A percentile compares a stretch with the other conserved stretches of the same genome.
Conservation (phyloP, 2,329 filamentous ascomycete genomes). For the Pseudocercospora pini-densiflorae region DNA sequence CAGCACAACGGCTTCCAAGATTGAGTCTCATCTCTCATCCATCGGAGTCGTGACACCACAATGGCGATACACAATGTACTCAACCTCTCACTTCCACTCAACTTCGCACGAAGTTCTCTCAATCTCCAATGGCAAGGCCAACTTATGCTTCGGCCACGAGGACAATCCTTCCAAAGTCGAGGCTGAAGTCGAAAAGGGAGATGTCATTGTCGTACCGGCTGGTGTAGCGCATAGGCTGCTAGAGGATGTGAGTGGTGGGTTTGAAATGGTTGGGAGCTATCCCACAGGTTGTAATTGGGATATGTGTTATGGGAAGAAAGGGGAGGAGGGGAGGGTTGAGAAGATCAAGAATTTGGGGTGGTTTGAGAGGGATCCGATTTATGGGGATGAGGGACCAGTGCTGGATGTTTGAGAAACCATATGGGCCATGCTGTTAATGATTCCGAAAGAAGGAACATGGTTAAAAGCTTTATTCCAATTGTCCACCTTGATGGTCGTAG, state of each 20-base stretch:
- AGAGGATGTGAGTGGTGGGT: conserved; percentile 59
- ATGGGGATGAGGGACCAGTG: conserved; percentile 60
- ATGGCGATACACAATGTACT: conserved; percentile 73
- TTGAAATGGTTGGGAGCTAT: conserved; percentile 72
- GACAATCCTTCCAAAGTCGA: conserved; percentile 63
- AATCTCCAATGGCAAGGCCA: conserved; percentile 62
- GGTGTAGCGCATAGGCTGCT: conserved; percentile 68
- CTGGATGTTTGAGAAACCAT: conserved; percentile 43
- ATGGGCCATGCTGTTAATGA: not conserved
- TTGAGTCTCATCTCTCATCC: conserved; percentile 61
- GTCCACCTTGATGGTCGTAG: no score
- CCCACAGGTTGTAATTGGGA: conserved; percentile 65
- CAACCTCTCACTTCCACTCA: conserved; percentile 68
- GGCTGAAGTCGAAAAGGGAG: conserved; percentile 59
- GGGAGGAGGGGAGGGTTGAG: conserved; percentile 59
- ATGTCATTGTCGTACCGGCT: conserved; percentile 68
- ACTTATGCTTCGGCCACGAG: conserved; percentile 69
- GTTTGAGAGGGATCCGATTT: conserved; percentile 66
- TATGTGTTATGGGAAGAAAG: conserved; percentile 70
- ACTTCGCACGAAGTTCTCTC: conserved; percentile 70
- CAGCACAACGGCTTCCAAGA: conserved; percentile 49
- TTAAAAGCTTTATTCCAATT: no score
- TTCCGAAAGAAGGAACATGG: not conserved
- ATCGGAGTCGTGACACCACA: conserved; percentile 64
- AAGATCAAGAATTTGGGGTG: conserved; percentile 57